phyloP scores from a whole-genome alignment of 148 eudicot genomes.

The Fagopyrum tataricum region DNA sequence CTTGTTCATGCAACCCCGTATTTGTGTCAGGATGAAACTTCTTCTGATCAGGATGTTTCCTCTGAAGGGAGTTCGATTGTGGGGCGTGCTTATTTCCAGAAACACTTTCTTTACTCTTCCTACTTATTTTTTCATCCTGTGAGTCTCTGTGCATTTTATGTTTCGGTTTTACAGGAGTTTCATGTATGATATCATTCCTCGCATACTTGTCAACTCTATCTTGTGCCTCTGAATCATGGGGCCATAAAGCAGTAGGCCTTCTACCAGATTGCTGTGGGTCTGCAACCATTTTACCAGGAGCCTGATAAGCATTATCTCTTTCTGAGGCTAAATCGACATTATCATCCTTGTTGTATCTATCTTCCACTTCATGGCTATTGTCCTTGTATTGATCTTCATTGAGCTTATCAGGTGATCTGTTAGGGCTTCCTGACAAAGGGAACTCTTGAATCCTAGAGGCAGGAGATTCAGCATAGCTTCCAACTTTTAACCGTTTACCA shows the following conservation, averaged over 20 bases:
- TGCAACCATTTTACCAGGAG: slow-evolving; percentile 27
- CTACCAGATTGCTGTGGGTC: slow-evolving; percentile 40
- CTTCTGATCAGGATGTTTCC: slow-evolving; percentile 34
- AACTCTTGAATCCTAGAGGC: slow-evolving; percentile 30
- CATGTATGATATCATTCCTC: slow-evolving; percentile 28
- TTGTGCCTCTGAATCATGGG: slow-evolving; percentile 30
- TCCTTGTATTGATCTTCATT: slow-evolving; percentile 33
- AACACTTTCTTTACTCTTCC: slow-evolving; percentile 29
- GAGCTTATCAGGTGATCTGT: slow-evolving; percentile 28
- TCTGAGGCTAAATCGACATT: slow-evolving; percentile 25
- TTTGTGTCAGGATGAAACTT: slow-evolving; percentile 28
- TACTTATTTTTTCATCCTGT: slow-evolving; percentile 39
- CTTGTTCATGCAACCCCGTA: slow-evolving; percentile 25
- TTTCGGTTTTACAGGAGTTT: slow-evolving; percentile 26
- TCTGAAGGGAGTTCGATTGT: slow-evolving; percentile 22
- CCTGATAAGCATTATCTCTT: slow-evolving; percentile 29
- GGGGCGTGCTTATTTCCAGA: slow-evolving; percentile 28
- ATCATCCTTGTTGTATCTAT: slow-evolving; percentile 27
- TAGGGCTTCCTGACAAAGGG: slow-evolving; percentile 27
- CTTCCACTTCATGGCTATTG: slow-evolving; percentile 26
- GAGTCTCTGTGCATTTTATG: slow-evolving; percentile 29
- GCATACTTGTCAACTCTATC: slow-evolving; percentile 39
- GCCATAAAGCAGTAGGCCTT: slow-evolving; percentile 31
- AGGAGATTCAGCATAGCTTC: slow-evolving; percentile 32
- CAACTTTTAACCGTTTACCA: slow-evolving; percentile 41